Evolutionary conservation across 108 stramenopile species (phyloP).

Genomic region (Cyclostephanos tholiformis): DNA sequence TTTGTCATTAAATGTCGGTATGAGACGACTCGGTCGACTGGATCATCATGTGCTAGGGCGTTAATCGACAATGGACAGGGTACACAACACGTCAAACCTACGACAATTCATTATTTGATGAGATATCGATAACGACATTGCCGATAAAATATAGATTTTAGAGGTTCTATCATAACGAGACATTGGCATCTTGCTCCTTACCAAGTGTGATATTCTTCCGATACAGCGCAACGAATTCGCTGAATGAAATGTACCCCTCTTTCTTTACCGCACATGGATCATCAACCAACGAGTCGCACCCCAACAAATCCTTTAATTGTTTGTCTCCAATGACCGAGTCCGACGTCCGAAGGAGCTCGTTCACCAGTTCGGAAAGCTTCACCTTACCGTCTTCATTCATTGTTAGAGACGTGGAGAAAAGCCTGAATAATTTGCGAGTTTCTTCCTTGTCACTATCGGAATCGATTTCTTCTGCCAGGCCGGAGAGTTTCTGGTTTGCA

Average conservation of each 20-base stretch:
- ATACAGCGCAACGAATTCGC: conserved; percentile 46
- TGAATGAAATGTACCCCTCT: conserved; percentile 36
- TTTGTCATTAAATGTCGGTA: too few relatives aligned
- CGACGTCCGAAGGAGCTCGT: conserved; percentile 43
- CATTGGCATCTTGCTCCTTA: conserved; percentile 10
- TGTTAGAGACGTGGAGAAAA: conserved; percentile 43
- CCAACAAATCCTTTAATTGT: conserved; percentile 33
- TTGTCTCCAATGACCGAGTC: conserved; percentile 29
- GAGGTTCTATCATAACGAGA: not conserved
- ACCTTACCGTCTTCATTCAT: conserved; percentile 48
- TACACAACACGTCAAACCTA: too few relatives aligned
- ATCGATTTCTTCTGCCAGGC: conserved; percentile 35
- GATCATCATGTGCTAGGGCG: too few relatives aligned
- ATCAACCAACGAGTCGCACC: conserved; percentile 26
- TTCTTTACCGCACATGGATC: conserved; percentile 25
- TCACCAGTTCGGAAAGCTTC: conserved; percentile 40
- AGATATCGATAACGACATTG: too few relatives aligned
- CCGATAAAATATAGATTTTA: not conserved
- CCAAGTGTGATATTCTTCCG: conserved; percentile 28
- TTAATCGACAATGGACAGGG: too few relatives aligned
- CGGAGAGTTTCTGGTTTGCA: conserved; percentile 17
- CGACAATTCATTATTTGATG: too few relatives aligned
- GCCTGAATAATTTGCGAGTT: conserved; percentile 38
- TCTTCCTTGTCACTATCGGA: conserved; percentile 42
- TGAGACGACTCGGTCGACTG: too few relatives aligned